phyloP scores from a whole-genome alignment of 768 basidiomycete genomes.

The Rhizopogon vesiculosus region DNA sequence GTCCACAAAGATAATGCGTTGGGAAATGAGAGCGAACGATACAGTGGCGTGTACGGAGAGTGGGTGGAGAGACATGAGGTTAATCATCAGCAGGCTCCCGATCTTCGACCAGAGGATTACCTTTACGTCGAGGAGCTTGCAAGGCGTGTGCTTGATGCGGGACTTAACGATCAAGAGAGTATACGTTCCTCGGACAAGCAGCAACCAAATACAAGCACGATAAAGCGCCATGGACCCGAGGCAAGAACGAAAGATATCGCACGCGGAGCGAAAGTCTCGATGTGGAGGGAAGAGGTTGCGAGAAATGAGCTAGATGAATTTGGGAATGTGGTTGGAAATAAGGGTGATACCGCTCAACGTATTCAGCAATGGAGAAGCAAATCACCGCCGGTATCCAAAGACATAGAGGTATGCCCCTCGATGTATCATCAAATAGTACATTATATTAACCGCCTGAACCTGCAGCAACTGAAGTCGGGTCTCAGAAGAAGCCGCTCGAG shows the following conservation, averaged over 20 bases:
- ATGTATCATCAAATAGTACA: background rate
- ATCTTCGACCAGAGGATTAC: slow-evolving; percentile 14
- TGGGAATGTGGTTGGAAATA: slow-evolving; percentile 12
- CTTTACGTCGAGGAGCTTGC: slow-evolving; percentile 26
- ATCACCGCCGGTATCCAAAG: slow-evolving; percentile 9
- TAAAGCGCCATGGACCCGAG: slow-evolving; percentile 2
- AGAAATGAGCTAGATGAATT: slow-evolving; percentile 27
- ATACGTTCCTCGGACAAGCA: slow-evolving; percentile 2
- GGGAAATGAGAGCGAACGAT: slow-evolving; percentile 5
- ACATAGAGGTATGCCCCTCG: slow-evolving; percentile 14
- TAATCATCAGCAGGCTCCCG: slow-evolving; percentile 18
- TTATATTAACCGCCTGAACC: background rate
- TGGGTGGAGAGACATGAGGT: slow-evolving; percentile 25
- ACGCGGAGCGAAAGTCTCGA: slow-evolving; percentile 36
- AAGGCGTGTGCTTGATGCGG: slow-evolving; percentile 31
- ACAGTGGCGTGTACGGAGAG: slow-evolving; percentile 27
- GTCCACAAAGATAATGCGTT: slow-evolving; percentile 6
- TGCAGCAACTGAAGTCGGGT: slow-evolving; percentile 8
- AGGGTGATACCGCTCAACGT: slow-evolving; percentile 11
- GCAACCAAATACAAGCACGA: slow-evolving; percentile 13
- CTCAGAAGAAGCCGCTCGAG: slow-evolving; percentile 18
- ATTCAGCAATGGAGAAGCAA: slow-evolving; percentile 6
- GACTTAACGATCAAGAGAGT: slow-evolving; percentile 21
- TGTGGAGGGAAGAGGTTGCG: slow-evolving; percentile 53
- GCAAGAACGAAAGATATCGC: slow-evolving; percentile 11